A percentile compares a stretch with the other conserved stretches of the same genome.
Evolutionary conservation across 148 eudicot genomes (phyloP).

Genomic region (Cornus controversa): DNA sequence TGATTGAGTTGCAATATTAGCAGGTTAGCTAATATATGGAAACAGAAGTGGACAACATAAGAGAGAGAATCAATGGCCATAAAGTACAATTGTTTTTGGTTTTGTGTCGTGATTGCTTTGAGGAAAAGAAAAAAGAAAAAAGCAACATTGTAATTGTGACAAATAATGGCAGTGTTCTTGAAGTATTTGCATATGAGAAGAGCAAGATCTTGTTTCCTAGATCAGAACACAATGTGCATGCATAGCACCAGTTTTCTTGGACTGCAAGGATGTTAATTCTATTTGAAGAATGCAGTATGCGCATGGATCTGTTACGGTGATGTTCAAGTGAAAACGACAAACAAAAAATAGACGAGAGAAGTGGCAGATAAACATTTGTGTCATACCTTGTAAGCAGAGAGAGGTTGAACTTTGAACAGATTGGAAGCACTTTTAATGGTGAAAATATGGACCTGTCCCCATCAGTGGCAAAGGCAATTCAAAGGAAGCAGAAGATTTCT

Average conservation of each 20-base stretch:
- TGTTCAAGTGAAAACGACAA: not conserved
- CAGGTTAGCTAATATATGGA: too few relatives aligned
- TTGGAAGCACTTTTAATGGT: conserved; percentile 4
- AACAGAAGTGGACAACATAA: not conserved
- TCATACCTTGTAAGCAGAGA: conserved; percentile 8
- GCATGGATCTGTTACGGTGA: not conserved
- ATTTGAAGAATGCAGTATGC: not conserved
- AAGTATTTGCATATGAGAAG: not conserved
- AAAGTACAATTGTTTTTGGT: not conserved
- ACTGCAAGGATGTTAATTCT: not conserved
- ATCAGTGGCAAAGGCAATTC: conserved; percentile 8
- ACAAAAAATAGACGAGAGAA: not conserved
- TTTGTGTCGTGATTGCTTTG: too few relatives aligned
- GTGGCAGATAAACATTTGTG: not conserved
- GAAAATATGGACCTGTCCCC: conserved; percentile 4
- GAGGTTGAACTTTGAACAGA: conserved; percentile 1
- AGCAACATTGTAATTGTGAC: too few relatives aligned
- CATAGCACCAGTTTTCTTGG: not conserved
- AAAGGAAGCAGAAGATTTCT: conserved; percentile 12
- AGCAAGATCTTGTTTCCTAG: not conserved
- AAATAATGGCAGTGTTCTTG: not conserved
- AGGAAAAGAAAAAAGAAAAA: too few relatives aligned
- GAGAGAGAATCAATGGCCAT: not conserved
- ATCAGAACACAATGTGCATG: not conserved
- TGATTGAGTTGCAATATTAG: not conserved